phyloP scores from a whole-genome alignment of 2,329 filamentous ascomycete species.

The Furcasterigmium furcatum region DNA sequence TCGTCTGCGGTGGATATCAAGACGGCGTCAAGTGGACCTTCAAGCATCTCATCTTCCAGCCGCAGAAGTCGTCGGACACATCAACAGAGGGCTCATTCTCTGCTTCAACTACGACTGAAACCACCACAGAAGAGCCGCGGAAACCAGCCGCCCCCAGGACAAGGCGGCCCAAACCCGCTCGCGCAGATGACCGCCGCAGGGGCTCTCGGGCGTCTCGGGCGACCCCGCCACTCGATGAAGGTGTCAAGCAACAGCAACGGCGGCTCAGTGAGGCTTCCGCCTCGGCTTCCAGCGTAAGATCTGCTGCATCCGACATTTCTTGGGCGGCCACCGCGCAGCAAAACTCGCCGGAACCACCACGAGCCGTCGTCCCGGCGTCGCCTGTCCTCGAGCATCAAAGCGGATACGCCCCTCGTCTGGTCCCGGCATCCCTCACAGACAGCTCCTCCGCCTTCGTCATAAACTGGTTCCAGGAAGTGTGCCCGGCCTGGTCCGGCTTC shows the following conservation, averaged over 20 bases:
- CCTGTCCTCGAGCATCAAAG: no score
- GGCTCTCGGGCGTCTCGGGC: neutral
- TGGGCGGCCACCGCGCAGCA: no score
- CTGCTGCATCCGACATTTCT: no score
- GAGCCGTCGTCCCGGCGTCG: no score
- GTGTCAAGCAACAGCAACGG: neutral
- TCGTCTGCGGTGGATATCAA: conserved; percentile 23
- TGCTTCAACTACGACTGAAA: neutral
- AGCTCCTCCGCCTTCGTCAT: conserved; percentile 28
- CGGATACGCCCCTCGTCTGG: conserved; percentile 7
- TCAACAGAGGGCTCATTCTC: conserved; percentile 4
- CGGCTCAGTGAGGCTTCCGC: neutral
- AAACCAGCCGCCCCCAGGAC: no score
- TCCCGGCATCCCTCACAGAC: conserved; percentile 17
- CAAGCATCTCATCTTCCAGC: conserved; percentile 27
- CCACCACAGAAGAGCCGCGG: no score
- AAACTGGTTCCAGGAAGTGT: conserved; percentile 36
- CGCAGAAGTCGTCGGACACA: no score
- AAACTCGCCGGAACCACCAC: no score
- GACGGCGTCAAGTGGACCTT: conserved; percentile 36
- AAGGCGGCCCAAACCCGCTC: neutral
- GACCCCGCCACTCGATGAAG: neutral
- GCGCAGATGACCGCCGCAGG: neutral
- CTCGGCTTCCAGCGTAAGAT: no score
- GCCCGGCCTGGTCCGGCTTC: conserved; percentile 35